Evolutionary conservation across 257 asterid genomes (phyloP).

Genomic region (Nicotiana benthamiana): DNA sequence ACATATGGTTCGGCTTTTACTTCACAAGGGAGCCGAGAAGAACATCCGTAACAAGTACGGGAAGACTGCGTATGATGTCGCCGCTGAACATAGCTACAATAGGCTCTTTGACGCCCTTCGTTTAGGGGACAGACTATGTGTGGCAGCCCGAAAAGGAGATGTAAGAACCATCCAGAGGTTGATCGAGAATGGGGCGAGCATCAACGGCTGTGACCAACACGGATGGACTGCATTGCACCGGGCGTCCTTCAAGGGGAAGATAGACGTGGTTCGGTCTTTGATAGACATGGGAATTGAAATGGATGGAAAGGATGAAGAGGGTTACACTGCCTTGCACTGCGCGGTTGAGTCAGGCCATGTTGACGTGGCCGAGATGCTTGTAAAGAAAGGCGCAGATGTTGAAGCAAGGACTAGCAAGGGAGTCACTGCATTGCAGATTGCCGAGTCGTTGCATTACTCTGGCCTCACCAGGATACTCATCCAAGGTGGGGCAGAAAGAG

Average conservation of each 20-base stretch:
- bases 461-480: slow-evolving; percentile 54
- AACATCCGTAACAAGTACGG: slow-evolving; percentile 45
- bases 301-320: slow-evolving; percentile 53
- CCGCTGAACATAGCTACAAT: slow-evolving; percentile 61
- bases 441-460: slow-evolving; percentile 43
- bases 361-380: slow-evolving; percentile 56
- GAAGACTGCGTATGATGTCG: slow-evolving; percentile 59
- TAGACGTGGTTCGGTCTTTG: slow-evolving; percentile 39
- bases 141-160: slow-evolving; percentile 62
- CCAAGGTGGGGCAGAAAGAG: slow-evolving; percentile 43
- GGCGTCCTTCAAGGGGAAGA: slow-evolving; percentile 56
- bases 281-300: slow-evolving; percentile 51
- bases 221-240: slow-evolving; percentile 78
- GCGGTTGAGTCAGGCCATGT: slow-evolving; percentile 63
- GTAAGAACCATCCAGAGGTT: slow-evolving; percentile 48
- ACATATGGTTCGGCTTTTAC: slow-evolving; percentile 49
- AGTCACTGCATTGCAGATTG: slow-evolving; percentile 44
- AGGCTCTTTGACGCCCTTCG: slow-evolving; percentile 56
- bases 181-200: slow-evolving; percentile 51
- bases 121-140: slow-evolving; percentile 47
- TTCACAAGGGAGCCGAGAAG: slow-evolving; percentile 64
- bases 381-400: slow-evolving; percentile 60
- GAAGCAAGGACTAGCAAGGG: slow-evolving; percentile 61
- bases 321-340: slow-evolving; percentile 67
- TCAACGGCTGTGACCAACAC: slow-evolving; percentile 60